phyloP scores from a whole-genome alignment of 2,329 filamentous ascomycete species.

The Leptographium procerum region DNA sequence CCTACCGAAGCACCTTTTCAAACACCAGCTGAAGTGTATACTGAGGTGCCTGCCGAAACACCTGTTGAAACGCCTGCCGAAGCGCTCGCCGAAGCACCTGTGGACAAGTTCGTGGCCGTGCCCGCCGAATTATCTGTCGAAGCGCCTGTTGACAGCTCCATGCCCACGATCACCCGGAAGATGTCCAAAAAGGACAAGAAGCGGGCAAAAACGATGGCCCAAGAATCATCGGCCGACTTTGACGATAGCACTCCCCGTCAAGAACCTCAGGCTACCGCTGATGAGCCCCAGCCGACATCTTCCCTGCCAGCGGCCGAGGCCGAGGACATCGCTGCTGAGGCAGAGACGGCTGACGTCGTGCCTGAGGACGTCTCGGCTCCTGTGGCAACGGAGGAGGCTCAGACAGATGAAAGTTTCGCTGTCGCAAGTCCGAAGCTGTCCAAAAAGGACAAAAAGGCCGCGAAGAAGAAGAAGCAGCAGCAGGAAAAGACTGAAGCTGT shows the following conservation, averaged over 20 bases:
- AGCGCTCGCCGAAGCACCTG: neutral
- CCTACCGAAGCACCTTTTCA: neutral
- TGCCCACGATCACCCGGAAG: neutral
- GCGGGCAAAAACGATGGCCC: neutral
- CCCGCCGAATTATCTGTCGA: neutral
- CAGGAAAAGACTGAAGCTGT: too few species aligned
- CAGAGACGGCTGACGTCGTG: neutral
- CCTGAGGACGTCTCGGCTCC: neutral
- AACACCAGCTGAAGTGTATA: too few species aligned
- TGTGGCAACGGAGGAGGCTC: neutral
- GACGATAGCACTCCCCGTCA: neutral
- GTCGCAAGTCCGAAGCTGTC: neutral
- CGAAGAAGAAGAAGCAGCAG: neutral
- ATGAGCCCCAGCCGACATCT: neutral
- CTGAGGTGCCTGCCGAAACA: neutral
- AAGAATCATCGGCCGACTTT: neutral
- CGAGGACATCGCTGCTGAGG: neutral
- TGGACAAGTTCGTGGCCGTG: too few species aligned
- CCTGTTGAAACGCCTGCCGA: neutral
- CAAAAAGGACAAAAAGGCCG: constrained; percentile 4
- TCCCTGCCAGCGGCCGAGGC: neutral
- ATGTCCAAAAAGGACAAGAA: neutral
- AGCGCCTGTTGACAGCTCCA: neutral
- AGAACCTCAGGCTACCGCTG: neutral
- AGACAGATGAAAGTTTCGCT: neutral